A percentile compares a stretch with the other conserved stretches of the same genome.
These are phyloP conservation scores for Mucor mucedo DNA, from an alignment of 371 early-diverging fungal species.

Conservation along the genomic window DNA sequence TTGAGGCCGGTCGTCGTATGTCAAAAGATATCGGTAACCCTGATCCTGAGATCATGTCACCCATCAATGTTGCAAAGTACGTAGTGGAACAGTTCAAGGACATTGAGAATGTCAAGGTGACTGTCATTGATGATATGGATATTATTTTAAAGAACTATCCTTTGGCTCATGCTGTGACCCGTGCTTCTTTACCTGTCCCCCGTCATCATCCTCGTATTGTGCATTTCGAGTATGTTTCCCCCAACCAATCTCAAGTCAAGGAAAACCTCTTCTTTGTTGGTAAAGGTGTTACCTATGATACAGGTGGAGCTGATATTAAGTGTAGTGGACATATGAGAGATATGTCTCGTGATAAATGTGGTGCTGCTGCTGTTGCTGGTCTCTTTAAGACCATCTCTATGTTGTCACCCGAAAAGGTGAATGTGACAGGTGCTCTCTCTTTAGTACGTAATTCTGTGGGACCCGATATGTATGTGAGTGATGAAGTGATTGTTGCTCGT, in stretches of 20 bases:
- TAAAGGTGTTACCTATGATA: constrained; percentile 92
- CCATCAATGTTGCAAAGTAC: constrained; percentile 74
- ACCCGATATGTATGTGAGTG: constrained; percentile 79
- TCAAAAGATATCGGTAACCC: constrained; percentile 81
- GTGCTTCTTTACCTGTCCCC: constrained; percentile 76
- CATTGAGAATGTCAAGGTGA: constrained; percentile 60
- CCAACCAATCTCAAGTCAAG: constrained; percentile 75
- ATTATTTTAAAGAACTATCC: constrained; percentile 81
- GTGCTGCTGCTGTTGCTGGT: constrained; percentile 87
- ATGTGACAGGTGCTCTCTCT: constrained; percentile 75
- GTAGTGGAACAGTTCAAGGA: constrained; percentile 60
- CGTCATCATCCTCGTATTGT: constrained; percentile 83
- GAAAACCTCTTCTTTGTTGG: constrained; percentile 89
- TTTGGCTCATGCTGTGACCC: constrained; percentile 76
- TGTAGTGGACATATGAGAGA: constrained; percentile 81
- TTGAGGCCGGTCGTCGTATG: constrained; percentile 79
- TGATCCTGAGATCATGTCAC: constrained; percentile 89
- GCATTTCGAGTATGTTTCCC: constrained; percentile 77
- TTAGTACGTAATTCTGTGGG: constrained; percentile 87
- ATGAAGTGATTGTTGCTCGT: constrained; percentile 82
- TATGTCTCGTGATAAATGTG: constrained; percentile 93
- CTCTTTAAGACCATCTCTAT: constrained; percentile 75
- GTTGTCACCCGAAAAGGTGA: constrained; percentile 68
- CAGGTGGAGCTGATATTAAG: constrained; percentile 91
- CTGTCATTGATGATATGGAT: constrained; percentile 70